These are phyloP conservation scores for Aspergillus niger DNA, from an alignment of 2,329 filamentous ascomycete genomes.

Conservation along the genomic window DNA sequence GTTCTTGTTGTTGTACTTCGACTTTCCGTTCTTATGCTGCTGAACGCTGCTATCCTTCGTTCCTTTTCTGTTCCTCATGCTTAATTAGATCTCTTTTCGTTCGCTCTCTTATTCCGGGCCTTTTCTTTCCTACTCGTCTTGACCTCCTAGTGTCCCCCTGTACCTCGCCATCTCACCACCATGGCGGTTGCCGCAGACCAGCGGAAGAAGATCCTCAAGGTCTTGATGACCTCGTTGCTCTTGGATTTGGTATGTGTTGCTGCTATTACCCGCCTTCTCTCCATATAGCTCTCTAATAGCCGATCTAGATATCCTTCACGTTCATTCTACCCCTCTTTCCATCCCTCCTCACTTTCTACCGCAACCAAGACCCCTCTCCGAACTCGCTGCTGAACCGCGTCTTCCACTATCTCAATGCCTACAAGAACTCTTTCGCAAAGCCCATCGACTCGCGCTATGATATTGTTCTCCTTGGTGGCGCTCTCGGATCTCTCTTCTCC, in stretches of 20 bases:
- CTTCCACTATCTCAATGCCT: slow-evolving; percentile 81
- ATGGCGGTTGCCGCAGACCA: slow-evolving; percentile 46
- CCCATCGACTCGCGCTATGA: slow-evolving; percentile 97
- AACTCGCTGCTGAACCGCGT: slow-evolving; percentile 75
- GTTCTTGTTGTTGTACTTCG: background rate
- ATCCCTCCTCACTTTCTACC: slow-evolving; percentile 93
- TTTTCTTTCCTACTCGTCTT: slow-evolving; percentile 10
- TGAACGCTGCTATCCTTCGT: background rate
- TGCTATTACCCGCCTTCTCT: background rate
- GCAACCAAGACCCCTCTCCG: slow-evolving; percentile 68
- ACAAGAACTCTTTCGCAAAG: slow-evolving; percentile 88
- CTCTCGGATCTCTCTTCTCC: slow-evolving; percentile 89
- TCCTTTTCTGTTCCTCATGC: slow-evolving; percentile 24
- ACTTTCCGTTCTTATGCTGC: background rate
- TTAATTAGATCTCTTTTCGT: background rate
- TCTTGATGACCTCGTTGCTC: slow-evolving; percentile 85
- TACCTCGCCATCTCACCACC: slow-evolving; percentile 3
- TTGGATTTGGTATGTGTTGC: slow-evolving; percentile 73
- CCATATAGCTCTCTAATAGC: slow-evolving; percentile 1
- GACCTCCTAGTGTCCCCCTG: background rate
- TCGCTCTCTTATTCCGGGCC: slow-evolving; percentile 17
- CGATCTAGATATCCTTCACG: slow-evolving; percentile 86
- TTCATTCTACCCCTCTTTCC: slow-evolving; percentile 97
- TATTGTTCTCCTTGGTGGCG: slow-evolving; percentile 91
- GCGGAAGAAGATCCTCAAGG: slow-evolving; percentile 79